Base-by-base conservation (phyloP, 768 basidiomycete species). In the Psilocybe sp. region DNA sequence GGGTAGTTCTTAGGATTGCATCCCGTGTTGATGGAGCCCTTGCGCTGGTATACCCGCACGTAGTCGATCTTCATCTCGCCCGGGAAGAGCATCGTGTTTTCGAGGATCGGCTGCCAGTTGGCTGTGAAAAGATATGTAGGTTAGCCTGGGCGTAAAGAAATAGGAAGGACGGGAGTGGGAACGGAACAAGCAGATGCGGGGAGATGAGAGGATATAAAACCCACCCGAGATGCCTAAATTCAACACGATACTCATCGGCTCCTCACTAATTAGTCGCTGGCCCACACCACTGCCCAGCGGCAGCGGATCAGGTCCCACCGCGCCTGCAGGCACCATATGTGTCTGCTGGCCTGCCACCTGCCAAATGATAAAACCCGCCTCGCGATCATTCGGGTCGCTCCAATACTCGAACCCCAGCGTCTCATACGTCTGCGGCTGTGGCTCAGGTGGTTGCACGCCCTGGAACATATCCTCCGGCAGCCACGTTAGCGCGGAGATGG, bases 31-130 rank as follows among this genome's bases (percentile, higher is more conserved):
- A 56, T 68, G 45, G 68, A 52, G 3, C 77, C 80, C 54, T 76
- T 72, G 44, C 81, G 68, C 66, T 91, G 89, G 64, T 91, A 93
- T 15, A 93, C 85, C 19, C 90, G 77, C 36, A 92, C 83, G 62
- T 91, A 92, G 64, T 93, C 89, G 34, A 92, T 68, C 36, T 77
- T 70, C 72, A 90, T 76, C 56, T 82, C 79, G 1, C 82, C 78
- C 0, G 89, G 89, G 75, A 89, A 89, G 18, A 66, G 64, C 74
- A 90, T 74, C 38, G 84, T 76, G 18, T 69, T 47, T 37, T 75
- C 50, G 47, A 85, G 77, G 52, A 76, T 74, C 3, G 68, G 66
- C 53, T 90, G 88, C 82, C 90, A 92, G 56, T 80, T 83, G 31
- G 73, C 82, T 76, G 60, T 23, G 43, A 46, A 20, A 42, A 40